Evolutionary conservation across 805 yeast genomes (phyloP), one percentile per base, ranked within the genome.

Genomic region (Maudiozyma pseudohumilis): DNA sequence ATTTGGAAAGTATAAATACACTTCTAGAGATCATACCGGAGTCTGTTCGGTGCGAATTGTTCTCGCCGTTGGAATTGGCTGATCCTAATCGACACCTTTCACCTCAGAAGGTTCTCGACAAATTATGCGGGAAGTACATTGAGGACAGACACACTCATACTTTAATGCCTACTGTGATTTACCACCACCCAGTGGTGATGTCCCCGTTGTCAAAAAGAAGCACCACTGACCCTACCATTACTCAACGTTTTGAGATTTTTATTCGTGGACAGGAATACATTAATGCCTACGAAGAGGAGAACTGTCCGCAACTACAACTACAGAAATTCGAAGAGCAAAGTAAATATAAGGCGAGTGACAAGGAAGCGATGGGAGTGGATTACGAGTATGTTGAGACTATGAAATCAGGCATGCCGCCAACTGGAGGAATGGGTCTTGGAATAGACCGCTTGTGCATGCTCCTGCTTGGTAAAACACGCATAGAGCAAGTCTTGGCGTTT

Each of bases 401-500:
- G 88, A 89, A 85, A 53, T 84, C 80, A 70, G 97, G 95, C 1
- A 71, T 92, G 63, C 96, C 97, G 3, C 98, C 98, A 1, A 89
- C 96, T 3, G 97, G 95, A 2, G 99, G 99, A 0, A 84, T 96
- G 84, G 99, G 98, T 0, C 64, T 94, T 42, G 99, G 99, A 0
- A 69, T 92, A 16, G 99, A 92, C 53, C 61, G 99, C 38, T 59
- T 92, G 26, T 77, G 79, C 36, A 86, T 89, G 96, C 58, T 85
- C 15, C 61, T 89, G 23, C 70, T 81, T 4, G 78, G 74, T 0
- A 60, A 70, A 29, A 63, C 63, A 16, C 65, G 95, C 21, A 87
- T 92, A 13, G 89, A 80, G 37, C 73, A 74, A 10, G 94, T 86
- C 1, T 57, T 86, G 24, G 64, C 80, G 0, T 86, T 86, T 59